Conservation (phyloP, 768 basidiomycete species). For the Serendipita sp. region DNA sequence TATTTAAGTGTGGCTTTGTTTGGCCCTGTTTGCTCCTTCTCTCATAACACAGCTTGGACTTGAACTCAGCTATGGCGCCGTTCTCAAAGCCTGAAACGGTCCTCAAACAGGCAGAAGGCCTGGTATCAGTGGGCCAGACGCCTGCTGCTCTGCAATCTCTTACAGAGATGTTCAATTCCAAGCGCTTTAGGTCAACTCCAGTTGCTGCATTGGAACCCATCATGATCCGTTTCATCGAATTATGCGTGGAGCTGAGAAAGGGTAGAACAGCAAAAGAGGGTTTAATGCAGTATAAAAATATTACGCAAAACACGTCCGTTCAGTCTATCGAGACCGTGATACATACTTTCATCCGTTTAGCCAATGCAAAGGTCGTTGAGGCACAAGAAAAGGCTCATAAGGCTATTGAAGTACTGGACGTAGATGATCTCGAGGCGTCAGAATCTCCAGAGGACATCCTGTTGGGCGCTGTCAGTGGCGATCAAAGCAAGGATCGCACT, state of each 20-base stretch:
- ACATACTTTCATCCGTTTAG: slow-evolving; percentile 63
- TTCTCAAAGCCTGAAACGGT: slow-evolving; percentile 84
- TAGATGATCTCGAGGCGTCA: slow-evolving; percentile 90
- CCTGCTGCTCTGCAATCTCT: slow-evolving; percentile 82
- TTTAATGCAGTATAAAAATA: slow-evolving; percentile 95
- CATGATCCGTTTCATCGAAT: slow-evolving; percentile 86
- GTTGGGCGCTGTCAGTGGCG: slow-evolving; percentile 74
- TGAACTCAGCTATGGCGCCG: slow-evolving; percentile 46
- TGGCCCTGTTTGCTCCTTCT: background rate
- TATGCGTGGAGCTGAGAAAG: slow-evolving; percentile 90
- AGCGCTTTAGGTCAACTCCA: slow-evolving; percentile 86
- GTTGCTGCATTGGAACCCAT: slow-evolving; percentile 84
- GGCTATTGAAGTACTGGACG: slow-evolving; percentile 48
- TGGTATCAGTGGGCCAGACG: slow-evolving; percentile 80
- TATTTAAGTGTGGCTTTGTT: background rate
- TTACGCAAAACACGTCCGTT: slow-evolving; percentile 85
- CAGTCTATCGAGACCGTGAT: slow-evolving; percentile 85
- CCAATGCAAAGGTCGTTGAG: slow-evolving; percentile 67
- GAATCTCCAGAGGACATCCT: slow-evolving; percentile 89
- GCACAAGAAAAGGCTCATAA: slow-evolving; percentile 79
- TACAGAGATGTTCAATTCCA: slow-evolving; percentile 83
- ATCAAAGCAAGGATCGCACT: slow-evolving; percentile 85
- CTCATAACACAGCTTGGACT: background rate
- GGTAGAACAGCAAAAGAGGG: slow-evolving; percentile 89
- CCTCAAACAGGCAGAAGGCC: slow-evolving; percentile 84